Conservation (phyloP, 1,284 basidiomycete genomes). For the Trichosporon inkin region DNA sequence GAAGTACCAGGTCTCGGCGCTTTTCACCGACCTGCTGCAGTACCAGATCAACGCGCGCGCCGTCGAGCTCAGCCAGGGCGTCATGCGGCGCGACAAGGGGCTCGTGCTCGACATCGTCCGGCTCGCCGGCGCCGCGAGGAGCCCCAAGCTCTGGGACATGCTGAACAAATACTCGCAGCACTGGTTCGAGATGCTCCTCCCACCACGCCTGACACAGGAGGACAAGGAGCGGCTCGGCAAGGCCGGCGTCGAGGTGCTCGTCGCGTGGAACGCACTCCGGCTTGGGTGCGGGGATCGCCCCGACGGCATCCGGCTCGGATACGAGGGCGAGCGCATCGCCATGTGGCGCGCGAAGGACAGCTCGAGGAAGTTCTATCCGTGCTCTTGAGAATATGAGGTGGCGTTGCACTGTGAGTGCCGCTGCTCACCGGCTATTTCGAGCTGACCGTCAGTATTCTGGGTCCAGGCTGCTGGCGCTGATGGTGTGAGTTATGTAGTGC, state of each 20-base stretch:
- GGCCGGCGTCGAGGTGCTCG: not conserved
- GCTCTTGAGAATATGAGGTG: no score
- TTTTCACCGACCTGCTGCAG: conserved; percentile 5
- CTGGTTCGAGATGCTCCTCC: not conserved
- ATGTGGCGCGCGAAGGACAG: not conserved
- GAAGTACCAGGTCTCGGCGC: not conserved
- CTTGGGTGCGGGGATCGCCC: not conserved
- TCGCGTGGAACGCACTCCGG: not conserved
- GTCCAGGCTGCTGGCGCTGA: no score
- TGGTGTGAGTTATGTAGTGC: no score
- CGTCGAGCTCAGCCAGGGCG: not conserved
- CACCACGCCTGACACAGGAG: not conserved
- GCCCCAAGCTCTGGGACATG: not conserved
- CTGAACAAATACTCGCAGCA: conserved; percentile 1
- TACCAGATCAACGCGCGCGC: conserved; percentile 3
- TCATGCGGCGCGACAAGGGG: not conserved
- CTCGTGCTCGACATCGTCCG: not conserved
- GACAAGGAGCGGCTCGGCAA: not conserved
- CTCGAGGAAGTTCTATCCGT: not conserved
- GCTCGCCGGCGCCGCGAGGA: not conserved
- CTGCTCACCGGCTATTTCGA: no score
- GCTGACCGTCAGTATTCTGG: no score
- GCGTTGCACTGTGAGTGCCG: no score
- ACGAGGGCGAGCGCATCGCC: not conserved
- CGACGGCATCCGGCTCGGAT: not conserved